phyloP scores from a whole-genome alignment of 1,284 basidiomycete genomes.

The Bjerkandera adusta region DNA sequence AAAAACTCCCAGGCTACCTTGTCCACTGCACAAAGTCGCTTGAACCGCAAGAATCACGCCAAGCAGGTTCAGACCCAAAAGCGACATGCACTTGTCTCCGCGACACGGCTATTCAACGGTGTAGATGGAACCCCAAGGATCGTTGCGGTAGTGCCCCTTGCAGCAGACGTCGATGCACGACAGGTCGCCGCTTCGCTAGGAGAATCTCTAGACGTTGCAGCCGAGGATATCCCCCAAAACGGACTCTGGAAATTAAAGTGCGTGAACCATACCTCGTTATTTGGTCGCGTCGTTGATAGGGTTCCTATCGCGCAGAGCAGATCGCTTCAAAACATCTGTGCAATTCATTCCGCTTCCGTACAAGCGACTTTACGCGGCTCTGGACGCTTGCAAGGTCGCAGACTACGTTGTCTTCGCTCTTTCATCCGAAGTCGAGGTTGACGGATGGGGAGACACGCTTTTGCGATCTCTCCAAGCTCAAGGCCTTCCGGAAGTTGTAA shows the following conservation, averaged over 20 bases:
- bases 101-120: slow-evolving; percentile 74
- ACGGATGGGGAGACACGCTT: slow-evolving; percentile 85
- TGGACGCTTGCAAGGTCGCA: slow-evolving; percentile 87
- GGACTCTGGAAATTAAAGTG: slow-evolving; percentile 71
- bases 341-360: slow-evolving; percentile 83
- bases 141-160: slow-evolving; percentile 77
- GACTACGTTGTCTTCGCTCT: slow-evolving; percentile 91
- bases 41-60: slow-evolving; percentile 75
- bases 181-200: slow-evolving; percentile 61
- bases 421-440: slow-evolving; percentile 82
- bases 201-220: slow-evolving; percentile 58
- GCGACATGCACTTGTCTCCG: slow-evolving; percentile 63
- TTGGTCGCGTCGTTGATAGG: slow-evolving; percentile 9
- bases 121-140: slow-evolving; percentile 79
- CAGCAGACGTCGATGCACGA: slow-evolving; percentile 59
- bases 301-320: slow-evolving; percentile 49
- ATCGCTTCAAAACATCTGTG: slow-evolving; percentile 86
- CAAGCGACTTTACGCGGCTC: slow-evolving; percentile 69
- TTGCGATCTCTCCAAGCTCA: slow-evolving; percentile 87
- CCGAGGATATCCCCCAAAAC: slow-evolving; percentile 47
- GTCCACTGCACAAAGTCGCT: slow-evolving; percentile 54
- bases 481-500: slow-evolving; percentile 74
- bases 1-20: slow-evolving; percentile 45
- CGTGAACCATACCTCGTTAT: slow-evolving; percentile 24
- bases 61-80: slow-evolving; percentile 79